phyloP scores from a whole-genome alignment of 2,329 filamentous ascomycete species.

The Cercospora beticola region DNA sequence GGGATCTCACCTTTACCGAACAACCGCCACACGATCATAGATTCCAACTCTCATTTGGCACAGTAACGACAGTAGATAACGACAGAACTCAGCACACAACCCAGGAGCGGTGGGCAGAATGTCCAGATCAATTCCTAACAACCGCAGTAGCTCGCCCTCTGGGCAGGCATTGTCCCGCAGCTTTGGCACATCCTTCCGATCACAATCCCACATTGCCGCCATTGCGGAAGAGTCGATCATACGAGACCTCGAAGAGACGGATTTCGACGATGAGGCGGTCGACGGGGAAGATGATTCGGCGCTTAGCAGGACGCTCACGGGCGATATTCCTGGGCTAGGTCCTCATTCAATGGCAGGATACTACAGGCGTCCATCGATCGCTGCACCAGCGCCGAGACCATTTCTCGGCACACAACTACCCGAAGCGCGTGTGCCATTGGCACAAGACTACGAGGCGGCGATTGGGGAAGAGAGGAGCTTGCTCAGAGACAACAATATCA shows the following conservation, averaged over 20 bases:
- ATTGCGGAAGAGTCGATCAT: conserved; percentile 38
- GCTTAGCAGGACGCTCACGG: conserved; percentile 22
- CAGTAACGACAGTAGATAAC: background rate
- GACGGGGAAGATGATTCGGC: conserved; percentile 12
- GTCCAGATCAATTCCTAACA: conserved; percentile 13
- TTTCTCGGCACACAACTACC: conserved; percentile 62
- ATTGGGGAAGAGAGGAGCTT: conserved; percentile 59
- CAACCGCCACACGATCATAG: background rate
- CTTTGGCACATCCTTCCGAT: conserved; percentile 33
- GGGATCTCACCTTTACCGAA: background rate
- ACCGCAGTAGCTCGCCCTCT: conserved; percentile 22
- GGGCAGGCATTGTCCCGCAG: conserved; percentile 22
- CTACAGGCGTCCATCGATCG: conserved; percentile 75
- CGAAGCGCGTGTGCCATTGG: conserved; percentile 42
- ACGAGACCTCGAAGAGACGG: conserved; percentile 33
- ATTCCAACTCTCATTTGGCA: background rate
- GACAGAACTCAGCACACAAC: background rate
- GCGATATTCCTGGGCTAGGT: conserved; percentile 18
- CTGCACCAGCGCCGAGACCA: conserved; percentile 69
- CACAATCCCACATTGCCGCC: conserved; percentile 28
- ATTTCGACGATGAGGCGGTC: conserved; percentile 26
- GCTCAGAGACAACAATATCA: conserved; percentile 59
- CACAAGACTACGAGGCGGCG: conserved; percentile 54
- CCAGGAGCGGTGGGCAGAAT: background rate
- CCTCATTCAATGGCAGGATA: conserved; percentile 58